Evolutionary conservation across 805 yeast genomes (phyloP).

Genomic region (Kluyveromyces siamensis): DNA sequence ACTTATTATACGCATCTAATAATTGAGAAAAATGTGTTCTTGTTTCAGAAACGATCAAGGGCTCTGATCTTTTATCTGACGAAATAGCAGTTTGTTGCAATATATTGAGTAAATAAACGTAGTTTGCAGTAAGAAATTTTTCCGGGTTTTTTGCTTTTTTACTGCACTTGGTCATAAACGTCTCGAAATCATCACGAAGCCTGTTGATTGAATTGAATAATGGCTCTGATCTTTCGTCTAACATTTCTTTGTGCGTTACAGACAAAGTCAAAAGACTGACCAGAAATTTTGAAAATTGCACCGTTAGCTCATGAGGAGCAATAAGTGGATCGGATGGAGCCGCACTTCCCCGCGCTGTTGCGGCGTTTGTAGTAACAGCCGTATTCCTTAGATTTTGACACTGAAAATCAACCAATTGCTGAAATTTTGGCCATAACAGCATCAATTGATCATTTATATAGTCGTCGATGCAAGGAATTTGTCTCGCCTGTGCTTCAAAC

Average conservation of each 20-base stretch:
- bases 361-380: conserved; percentile 21
- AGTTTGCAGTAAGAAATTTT: conserved; percentile 55
- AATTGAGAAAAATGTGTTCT: conserved; percentile 21
- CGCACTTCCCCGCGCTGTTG: conserved; percentile 24
- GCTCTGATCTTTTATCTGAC: conserved; percentile 7
- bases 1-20: conserved; percentile 25
- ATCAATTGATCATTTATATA: conserved; percentile 59
- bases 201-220: conserved; percentile 59
- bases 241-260: conserved; percentile 23
- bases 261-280: conserved; percentile 60
- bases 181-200: conserved; percentile 73
- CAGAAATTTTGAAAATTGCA: conserved; percentile 66
- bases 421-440: conserved; percentile 80
- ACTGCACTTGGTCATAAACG: conserved; percentile 62
- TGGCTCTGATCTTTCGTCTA: conserved; percentile 49
- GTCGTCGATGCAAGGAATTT: conserved; percentile 58
- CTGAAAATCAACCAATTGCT: conserved; percentile 64
- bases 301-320: conserved; percentile 59
- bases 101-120: conserved; percentile 26
- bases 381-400: conserved; percentile 61
- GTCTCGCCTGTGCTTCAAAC: conserved; percentile 56
- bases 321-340: conserved; percentile 25
- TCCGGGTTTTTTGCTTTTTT: conserved; percentile 48
- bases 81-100: conserved; percentile 17
- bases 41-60: conserved; percentile 22